Evolutionary conservation across 805 yeast species (phyloP).

Genomic region (Candida sonorensis): DNA sequence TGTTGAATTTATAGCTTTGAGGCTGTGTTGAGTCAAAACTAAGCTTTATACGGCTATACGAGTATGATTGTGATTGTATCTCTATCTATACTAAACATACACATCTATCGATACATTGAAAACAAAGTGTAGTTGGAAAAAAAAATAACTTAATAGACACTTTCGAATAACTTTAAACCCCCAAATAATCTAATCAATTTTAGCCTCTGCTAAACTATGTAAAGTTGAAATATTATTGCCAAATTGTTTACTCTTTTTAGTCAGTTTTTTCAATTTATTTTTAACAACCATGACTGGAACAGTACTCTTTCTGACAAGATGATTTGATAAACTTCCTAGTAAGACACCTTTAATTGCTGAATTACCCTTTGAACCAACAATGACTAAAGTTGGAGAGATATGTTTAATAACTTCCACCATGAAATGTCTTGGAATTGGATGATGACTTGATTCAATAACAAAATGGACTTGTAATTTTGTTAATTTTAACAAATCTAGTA

Average conservation of each 20-base stretch:
- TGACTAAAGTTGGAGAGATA: conserved; percentile 64
- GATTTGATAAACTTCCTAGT: conserved; percentile 66
- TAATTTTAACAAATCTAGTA: conserved; percentile 42
- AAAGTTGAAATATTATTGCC: conserved; percentile 50
- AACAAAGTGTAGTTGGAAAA: background rate
- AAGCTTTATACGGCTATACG: too few species aligned
- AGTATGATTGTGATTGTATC: too few species aligned
- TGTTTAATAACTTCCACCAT: conserved; percentile 64
- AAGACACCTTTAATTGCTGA: conserved; percentile 67
- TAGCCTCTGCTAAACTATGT: conserved; percentile 34
- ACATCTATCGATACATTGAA: too few species aligned
- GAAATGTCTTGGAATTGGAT: conserved; percentile 68
- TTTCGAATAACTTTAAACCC: background rate
- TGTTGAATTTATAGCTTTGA: too few species aligned
- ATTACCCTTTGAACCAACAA: conserved; percentile 72
- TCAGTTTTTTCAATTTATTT: conserved; percentile 61
- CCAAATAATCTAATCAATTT: conserved; percentile 28
- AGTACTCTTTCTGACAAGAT: conserved; percentile 60
- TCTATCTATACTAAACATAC: too few species aligned
- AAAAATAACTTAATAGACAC: background rate
- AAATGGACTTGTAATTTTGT: conserved; percentile 70
- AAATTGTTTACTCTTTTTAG: conserved; percentile 46
- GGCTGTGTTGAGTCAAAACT: too few species aligned
- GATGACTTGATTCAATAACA: conserved; percentile 68
- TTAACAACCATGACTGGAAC: conserved; percentile 81